A percentile compares a stretch with the other conserved stretches of the same genome.
These are phyloP conservation scores for Yarrowia bubula DNA, from an alignment of 805 yeast genomes.

Conservation along the genomic window DNA sequence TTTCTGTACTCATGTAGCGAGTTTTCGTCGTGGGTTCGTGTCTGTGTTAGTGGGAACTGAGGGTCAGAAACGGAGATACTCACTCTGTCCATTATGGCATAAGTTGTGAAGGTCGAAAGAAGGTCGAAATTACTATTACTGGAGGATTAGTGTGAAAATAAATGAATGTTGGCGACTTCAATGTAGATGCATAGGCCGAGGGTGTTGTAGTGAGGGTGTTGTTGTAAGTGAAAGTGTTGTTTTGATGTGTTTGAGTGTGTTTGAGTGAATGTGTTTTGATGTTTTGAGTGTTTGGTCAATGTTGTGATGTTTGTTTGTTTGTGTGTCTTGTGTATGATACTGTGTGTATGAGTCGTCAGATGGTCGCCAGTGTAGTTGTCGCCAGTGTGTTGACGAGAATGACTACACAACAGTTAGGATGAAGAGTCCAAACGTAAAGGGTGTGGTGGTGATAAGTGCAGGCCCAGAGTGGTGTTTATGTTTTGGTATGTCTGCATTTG, in stretches of 20 bases:
- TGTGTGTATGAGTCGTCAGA: neutral
- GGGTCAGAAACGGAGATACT: neutral
- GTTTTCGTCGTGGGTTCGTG: slow-evolving; percentile 25
- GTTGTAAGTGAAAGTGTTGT: neutral
- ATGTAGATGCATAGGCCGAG: slow-evolving; percentile 19
- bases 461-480: slow-evolving; percentile 25
- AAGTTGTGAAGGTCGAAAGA: slow-evolving; percentile 11
- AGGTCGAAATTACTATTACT: neutral
- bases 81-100: slow-evolving; percentile 25
- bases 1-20: slow-evolving; percentile 27
- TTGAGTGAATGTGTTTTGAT: neutral
- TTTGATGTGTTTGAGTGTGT: neutral
- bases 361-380: no score
- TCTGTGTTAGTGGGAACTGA: slow-evolving; percentile 6
- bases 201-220: neutral
- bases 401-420: slow-evolving; percentile 15
- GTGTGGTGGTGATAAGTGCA: slow-evolving; percentile 25
- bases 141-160: slow-evolving; percentile 14
- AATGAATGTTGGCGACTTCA: slow-evolving; percentile 8
- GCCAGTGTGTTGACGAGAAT: neutral
- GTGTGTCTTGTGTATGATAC: neutral
- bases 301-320: neutral
- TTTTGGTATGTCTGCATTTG: slow-evolving; percentile 28
- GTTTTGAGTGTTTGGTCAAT: neutral
- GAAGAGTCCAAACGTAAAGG: slow-evolving; percentile 22